phyloP scores from a whole-genome alignment of 495 filamentous ascomycete species.

The Talaromyces thailandensis region DNA sequence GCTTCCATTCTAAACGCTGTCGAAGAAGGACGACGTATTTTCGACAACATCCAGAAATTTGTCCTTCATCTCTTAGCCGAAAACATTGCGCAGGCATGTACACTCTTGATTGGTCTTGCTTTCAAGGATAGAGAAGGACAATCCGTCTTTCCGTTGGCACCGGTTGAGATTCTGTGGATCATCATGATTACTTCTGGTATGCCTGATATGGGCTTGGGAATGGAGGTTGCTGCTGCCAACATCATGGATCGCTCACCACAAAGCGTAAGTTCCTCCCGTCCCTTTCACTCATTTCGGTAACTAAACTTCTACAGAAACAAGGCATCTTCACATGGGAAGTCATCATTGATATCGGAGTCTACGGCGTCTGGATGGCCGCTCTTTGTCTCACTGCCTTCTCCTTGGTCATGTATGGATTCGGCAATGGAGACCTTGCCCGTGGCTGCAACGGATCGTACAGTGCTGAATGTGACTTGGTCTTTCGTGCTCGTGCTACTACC shows the following conservation, averaged over 20 bases:
- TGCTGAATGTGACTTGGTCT: slow-evolving; percentile 53
- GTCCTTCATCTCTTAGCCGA: slow-evolving; percentile 63
- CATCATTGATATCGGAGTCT: slow-evolving; percentile 58
- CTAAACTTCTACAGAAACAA: slow-evolving; percentile 32
- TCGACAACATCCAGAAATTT: slow-evolving; percentile 75
- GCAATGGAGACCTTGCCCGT: slow-evolving; percentile 51
- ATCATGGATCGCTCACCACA: slow-evolving; percentile 61
- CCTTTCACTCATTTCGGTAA: background rate
- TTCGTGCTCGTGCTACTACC: slow-evolving; percentile 61
- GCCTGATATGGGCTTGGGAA: slow-evolving; percentile 67
- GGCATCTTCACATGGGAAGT: slow-evolving; percentile 65
- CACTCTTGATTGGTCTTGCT: slow-evolving; percentile 58
- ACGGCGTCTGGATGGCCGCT: slow-evolving; percentile 61
- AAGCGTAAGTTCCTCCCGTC: slow-evolving; percentile 27
- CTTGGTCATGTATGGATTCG: slow-evolving; percentile 58
- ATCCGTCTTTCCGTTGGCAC: slow-evolving; percentile 64
- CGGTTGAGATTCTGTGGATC: slow-evolving; percentile 69
- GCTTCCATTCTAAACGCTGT: slow-evolving; percentile 69
- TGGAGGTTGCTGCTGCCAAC: slow-evolving; percentile 58
- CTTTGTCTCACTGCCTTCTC: slow-evolving; percentile 59
- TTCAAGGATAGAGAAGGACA: slow-evolving; percentile 57
- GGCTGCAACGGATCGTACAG: slow-evolving; percentile 54
- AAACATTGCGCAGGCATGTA: slow-evolving; percentile 63
- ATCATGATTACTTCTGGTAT: slow-evolving; percentile 69
- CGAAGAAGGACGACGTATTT: slow-evolving; percentile 62